These are phyloP conservation scores for Jatropha curcas DNA, from an alignment of 345 rosid genomes.

Conservation along the genomic window DNA sequence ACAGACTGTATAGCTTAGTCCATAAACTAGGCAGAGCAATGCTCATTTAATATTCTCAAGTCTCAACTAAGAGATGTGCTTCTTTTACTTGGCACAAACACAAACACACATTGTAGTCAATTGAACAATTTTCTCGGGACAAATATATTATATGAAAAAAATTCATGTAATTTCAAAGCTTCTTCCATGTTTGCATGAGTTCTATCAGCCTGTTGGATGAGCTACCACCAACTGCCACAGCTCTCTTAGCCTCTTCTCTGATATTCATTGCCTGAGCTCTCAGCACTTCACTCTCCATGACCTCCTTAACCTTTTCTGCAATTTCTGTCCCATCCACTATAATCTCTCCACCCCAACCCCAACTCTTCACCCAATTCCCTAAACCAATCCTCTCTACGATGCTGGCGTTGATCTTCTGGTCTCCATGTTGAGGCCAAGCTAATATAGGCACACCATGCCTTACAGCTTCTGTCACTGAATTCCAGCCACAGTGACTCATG, in stretches of 20 bases:
- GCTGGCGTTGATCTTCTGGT: slow-evolving; percentile 31
- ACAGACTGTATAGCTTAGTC: background rate
- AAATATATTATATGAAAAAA: background rate
- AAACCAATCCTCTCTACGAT: slow-evolving; percentile 26
- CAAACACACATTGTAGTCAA: background rate
- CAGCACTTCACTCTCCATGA: slow-evolving; percentile 22
- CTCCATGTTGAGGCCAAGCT: slow-evolving; percentile 35
- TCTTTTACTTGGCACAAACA: no score
- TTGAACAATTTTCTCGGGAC: no score
- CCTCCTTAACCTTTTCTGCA: slow-evolving; percentile 3
- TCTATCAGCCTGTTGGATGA: slow-evolving; percentile 4
- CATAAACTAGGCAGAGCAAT: background rate
- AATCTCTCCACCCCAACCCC: slow-evolving; percentile 29
- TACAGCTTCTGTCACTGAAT: slow-evolving; percentile 28
- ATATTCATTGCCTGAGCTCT: slow-evolving; percentile 11
- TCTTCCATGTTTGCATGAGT: slow-evolving; percentile 18
- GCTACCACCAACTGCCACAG: slow-evolving; percentile 1
- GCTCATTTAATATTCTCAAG: background rate
- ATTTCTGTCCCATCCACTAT: slow-evolving; percentile 18
- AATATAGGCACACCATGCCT: slow-evolving; percentile 25
- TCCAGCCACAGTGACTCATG: slow-evolving; percentile 38
- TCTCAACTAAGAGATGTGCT: no score
- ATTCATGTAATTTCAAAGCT: background rate
- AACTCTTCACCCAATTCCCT: slow-evolving; percentile 27
- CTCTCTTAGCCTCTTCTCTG: slow-evolving; percentile 23